Conservation (phyloP, 2,329 filamentous ascomycete species). For the Daldinia sp. region DNA sequence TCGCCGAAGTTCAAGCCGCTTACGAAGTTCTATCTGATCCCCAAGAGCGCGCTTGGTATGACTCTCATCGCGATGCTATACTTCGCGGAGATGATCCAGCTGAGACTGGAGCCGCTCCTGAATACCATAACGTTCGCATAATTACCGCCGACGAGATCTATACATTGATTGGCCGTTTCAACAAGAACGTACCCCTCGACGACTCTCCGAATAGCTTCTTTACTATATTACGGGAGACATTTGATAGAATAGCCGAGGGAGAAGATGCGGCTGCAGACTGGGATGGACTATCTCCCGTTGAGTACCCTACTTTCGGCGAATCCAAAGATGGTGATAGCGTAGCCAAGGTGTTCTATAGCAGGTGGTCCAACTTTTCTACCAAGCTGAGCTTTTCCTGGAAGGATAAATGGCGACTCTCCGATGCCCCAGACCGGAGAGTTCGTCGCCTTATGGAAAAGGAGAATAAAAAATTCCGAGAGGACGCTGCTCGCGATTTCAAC, state of each 20-base stretch:
- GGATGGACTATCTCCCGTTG: constrained; percentile 68
- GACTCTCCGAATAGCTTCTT: constrained; percentile 88
- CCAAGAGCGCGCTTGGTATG: constrained; percentile 97
- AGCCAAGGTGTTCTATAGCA: constrained; percentile 83
- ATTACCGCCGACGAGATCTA: constrained; percentile 86
- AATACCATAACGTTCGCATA: constrained; percentile 76
- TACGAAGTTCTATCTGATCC: constrained; percentile 97
- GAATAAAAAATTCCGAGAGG: constrained; percentile 85
- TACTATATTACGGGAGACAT: constrained; percentile 79
- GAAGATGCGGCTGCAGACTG: constrained; percentile 81
- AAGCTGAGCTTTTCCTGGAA: constrained; percentile 90
- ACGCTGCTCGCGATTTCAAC: constrained; percentile 89
- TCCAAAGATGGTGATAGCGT: constrained; percentile 78
- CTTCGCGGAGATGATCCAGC: constrained; percentile 72
- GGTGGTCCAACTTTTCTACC: constrained; percentile 86
- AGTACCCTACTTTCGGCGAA: constrained; percentile 87
- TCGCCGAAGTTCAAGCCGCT: constrained; percentile 91
- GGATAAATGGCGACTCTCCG: constrained; percentile 83
- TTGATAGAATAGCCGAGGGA: constrained; percentile 83
- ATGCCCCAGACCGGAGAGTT: constrained; percentile 86
- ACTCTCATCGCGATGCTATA: constrained; percentile 90
- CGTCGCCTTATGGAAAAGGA: constrained; percentile 94
- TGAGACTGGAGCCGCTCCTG: constrained; percentile 64
- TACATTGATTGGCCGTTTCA: constrained; percentile 83
- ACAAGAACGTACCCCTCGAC: constrained; percentile 80